Percentiles rank a stretch among this genome's conserved stretches.
phyloP scores from a whole-genome alignment of 768 basidiomycete genomes.

The Lactarius deliciosus region DNA sequence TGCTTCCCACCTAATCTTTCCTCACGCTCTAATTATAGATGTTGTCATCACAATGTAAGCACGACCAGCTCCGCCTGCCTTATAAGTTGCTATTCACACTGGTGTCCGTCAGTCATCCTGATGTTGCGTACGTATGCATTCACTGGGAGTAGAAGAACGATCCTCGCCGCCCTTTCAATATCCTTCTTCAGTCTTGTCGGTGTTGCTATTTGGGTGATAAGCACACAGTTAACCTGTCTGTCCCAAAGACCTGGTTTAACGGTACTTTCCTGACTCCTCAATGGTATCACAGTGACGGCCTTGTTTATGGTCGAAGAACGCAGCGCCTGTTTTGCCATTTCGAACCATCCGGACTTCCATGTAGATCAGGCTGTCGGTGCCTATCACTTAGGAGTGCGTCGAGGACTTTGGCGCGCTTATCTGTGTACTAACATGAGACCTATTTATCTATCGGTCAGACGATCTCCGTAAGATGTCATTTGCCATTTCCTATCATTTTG shows the following conservation, averaged over 20 bases:
- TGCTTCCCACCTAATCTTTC: not conserved
- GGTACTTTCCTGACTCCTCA: not conserved
- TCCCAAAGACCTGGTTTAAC: not conserved
- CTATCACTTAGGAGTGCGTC: conserved; percentile 25
- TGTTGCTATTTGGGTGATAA: conserved; percentile 15
- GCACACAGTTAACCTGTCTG: conserved; percentile 13
- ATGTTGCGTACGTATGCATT: conserved; percentile 29
- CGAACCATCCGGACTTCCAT: not conserved
- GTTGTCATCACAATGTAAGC: conserved; percentile 24
- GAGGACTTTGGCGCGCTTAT: not conserved
- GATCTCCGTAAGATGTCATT: conserved; percentile 15
- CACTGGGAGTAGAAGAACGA: conserved; percentile 6
- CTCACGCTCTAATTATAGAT: conserved; percentile 9
- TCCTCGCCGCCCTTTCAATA: conserved; percentile 15
- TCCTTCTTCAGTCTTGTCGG: conserved; percentile 10
- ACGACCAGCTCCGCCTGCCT: not conserved
- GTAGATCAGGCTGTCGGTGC: not conserved
- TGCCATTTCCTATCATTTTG: not conserved
- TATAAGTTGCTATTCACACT: not conserved
- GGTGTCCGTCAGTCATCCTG: conserved; percentile 17
- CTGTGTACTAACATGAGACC: not conserved
- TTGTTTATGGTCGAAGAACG: conserved; percentile 10
- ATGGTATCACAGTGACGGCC: conserved; percentile 9
- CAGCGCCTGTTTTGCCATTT: conserved; percentile 19
- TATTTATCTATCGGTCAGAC: not conserved